Base-by-base conservation (phyloP, 2,329 filamentous ascomycete genomes). In the Biscogniauxia mediterranea region DNA sequence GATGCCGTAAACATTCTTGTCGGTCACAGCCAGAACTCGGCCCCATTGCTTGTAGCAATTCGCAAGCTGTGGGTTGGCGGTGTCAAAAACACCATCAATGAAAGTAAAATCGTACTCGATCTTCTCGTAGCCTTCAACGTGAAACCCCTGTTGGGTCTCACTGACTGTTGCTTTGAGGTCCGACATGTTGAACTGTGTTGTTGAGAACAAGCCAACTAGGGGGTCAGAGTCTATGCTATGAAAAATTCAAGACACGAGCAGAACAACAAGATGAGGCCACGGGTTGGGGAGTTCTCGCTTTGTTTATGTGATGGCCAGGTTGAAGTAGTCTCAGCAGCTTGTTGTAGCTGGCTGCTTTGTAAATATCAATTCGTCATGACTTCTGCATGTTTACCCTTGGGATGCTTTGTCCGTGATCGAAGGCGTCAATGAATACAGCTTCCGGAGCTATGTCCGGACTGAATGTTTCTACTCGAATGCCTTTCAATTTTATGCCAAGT, bases 101-200 rank as follows among this genome's bases (percentile, higher is more conserved):
- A 91, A 90, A 58, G 86, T 85, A 74, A 91, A 91, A 75, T 90
- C 87, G 72, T 91, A 91, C 70, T 89, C 85, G 71, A 91, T 90
- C 80, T 89, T 91, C 79, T 91, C 89, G 68, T 89, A 90, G 23
- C 89, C 89, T 67, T 87, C 85, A 63, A 91, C 88, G 66, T 89
- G 85, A 76, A 91, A 91, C 46, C 88, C 89, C 62, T 81, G 79
- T 68, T 81, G 76, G 64, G 86, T 90, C 76, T 88, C 83, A 63
- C 80, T 76, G 65, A 91, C 87, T 57, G 82, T 82, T 61, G 88
- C 88, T 70, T 85, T 88, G 72, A 89, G 82, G 73, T 91, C 87
- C 72, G 88, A 91, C 88, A 91, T 90, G 64, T 66, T 79, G 70
- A 52, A 21, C 20, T 53, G 66, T 61, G 46, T 58, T 51, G 54